These are phyloP conservation scores for Hansfordia pulvinata DNA, from an alignment of 2,329 filamentous ascomycete species.

Conservation along the genomic window DNA sequence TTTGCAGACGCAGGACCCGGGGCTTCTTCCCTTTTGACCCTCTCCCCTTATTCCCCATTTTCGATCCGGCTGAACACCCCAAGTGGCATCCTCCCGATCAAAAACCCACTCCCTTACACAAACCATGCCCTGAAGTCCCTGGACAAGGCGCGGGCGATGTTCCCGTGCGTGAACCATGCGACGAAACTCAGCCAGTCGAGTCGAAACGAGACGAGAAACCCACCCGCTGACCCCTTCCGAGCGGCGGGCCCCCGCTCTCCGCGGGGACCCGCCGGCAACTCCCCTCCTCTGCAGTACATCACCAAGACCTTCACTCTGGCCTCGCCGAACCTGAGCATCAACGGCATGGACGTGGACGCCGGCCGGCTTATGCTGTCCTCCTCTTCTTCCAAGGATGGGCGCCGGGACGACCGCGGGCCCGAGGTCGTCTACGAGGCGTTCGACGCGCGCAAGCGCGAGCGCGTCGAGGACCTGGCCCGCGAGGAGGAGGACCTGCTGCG, in stretches of 20 bases:
- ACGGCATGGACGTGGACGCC: slow-evolving; percentile 38
- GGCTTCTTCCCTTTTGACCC: not conserved
- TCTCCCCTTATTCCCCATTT: slow-evolving; percentile 1
- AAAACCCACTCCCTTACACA: slow-evolving; percentile 1
- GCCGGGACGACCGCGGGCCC: slow-evolving; percentile 12
- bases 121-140: too few species aligned
- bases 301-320: slow-evolving; percentile 44
- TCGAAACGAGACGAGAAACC: too few species aligned
- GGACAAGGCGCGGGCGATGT: too few species aligned
- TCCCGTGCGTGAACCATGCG: too few species aligned
- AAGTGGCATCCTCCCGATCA: not conserved
- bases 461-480: slow-evolving; percentile 44
- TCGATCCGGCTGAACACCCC: slow-evolving; percentile 1
- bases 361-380: slow-evolving; percentile 6
- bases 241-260: too few species aligned
- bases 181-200: too few species aligned
- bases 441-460: slow-evolving; percentile 42
- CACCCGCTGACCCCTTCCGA: too few species aligned
- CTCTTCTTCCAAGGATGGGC: slow-evolving; percentile 1
- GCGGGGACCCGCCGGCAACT: too few species aligned
- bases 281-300: slow-evolving; percentile 36
- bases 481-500: slow-evolving; percentile 51
- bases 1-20: too few species aligned
- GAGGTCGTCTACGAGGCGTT: slow-evolving; percentile 43
- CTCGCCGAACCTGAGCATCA: slow-evolving; percentile 46